phyloP scores from a whole-genome alignment of 202 grass and related monocot species.

The Panicum virgatum region DNA sequence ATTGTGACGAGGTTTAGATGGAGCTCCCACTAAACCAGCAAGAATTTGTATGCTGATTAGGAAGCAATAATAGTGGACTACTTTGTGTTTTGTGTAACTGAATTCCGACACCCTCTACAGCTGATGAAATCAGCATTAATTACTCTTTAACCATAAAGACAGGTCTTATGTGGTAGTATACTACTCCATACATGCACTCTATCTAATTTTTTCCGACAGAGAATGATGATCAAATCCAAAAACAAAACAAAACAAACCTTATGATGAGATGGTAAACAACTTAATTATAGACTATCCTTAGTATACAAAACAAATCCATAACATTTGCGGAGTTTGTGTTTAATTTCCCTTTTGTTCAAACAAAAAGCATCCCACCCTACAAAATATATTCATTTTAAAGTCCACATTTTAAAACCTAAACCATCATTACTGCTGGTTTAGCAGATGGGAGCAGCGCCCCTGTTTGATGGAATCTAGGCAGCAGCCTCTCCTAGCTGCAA shows the following conservation, averaged over 20 bases:
- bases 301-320: neutral
- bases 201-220: neutral
- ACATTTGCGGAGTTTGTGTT: neutral
- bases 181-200: neutral
- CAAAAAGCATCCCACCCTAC: neutral
- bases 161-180: neutral
- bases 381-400: neutral
- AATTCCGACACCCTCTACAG: neutral
- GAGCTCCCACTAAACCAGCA: constrained; percentile 40
- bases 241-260: neutral
- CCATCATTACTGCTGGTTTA: neutral
- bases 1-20: constrained; percentile 4
- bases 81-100: neutral
- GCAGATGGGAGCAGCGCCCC: constrained; percentile 36
- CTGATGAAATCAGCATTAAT: neutral
- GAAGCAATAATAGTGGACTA: constrained; percentile 21
- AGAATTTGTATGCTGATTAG: constrained; percentile 43
- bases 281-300: neutral
- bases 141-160: neutral
- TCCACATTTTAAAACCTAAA: neutral
- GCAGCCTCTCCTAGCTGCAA: constrained; percentile 35
- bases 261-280: too few species aligned
- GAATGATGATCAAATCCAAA: neutral
- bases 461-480: constrained; percentile 51
- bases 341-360: neutral